Evolutionary conservation across 2,329 filamentous ascomycete genomes (phyloP), one percentile per base, ranked within the genome.

Genomic region (Cytospora paraplurivora): DNA sequence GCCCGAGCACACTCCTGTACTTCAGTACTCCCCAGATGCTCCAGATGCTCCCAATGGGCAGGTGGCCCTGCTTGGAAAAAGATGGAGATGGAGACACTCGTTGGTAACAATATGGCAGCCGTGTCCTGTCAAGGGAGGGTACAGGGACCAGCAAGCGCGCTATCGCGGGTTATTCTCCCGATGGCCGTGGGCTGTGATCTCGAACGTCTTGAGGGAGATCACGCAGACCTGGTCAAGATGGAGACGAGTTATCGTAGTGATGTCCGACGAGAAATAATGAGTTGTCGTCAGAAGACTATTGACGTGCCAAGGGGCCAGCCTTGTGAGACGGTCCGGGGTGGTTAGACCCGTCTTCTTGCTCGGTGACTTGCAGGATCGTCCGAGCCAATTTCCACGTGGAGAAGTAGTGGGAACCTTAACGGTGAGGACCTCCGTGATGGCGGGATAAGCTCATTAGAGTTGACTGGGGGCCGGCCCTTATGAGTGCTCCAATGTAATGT

Each of bases 281-380:
- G 35, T 17, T 17, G 32, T 41, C 32, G 32, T 38, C 21, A 33
- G 51, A 49, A 50, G 51, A 52, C 27, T 27, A 27, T 3, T 58
- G 47, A 60, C 54, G 56, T 50, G 61, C 63, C 61, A 35, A n/a
- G 19, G 58, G 50, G 55, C 53, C 63, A 58, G 64, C 64, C 64
- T 55, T 58, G 57, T 50, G 35, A 60, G 59, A 56, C 44, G n/a
- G 54, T 38, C 55, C 21, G 58, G 37, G 19, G 27, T 34, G 47
- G 19, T 41, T 53, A 54, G 27, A 27, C 27, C 27, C 27, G 27
- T 27, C 27, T 61, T 38, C 49, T 37, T 50, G 17, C 12, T 49
- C 21, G 49, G n/a, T 62, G 59, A 41, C 62, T 52, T 60, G 62
- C 56, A 59, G 62, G 62, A 63, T 51, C 56, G 62, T 11, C 62